Evolutionary conservation across 306 rosid species (phyloP).

Genomic region (Elaeagnus macrophylla): DNA sequence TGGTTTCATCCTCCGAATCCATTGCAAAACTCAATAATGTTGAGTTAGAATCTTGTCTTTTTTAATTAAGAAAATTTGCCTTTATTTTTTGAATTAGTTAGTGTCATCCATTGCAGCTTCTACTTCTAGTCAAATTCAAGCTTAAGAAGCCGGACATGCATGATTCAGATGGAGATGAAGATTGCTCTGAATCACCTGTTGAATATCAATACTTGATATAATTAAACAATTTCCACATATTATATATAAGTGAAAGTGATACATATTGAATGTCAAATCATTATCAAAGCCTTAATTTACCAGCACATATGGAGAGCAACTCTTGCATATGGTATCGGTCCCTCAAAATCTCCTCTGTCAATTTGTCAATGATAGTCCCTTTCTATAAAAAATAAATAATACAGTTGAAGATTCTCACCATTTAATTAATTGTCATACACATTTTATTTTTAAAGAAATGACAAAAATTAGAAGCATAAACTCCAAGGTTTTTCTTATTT

Average conservation of each 20-base stretch:
- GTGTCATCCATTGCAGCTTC: slow-evolving; percentile 27
- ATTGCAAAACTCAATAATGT: no score
- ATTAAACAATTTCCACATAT: no score
- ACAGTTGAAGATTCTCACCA: slow-evolving; percentile 6
- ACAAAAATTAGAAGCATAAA: background rate
- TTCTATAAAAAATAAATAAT: slow-evolving; percentile 37
- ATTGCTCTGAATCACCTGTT: slow-evolving; percentile 82
- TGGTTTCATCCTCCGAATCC: no score
- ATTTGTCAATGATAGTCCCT: slow-evolving; percentile 79
- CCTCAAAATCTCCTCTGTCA: slow-evolving; percentile 57
- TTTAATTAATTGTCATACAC: slow-evolving; percentile 12
- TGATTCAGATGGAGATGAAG: slow-evolving; percentile 26
- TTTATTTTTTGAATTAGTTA: slow-evolving; percentile 8
- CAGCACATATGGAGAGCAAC: slow-evolving; percentile 63
- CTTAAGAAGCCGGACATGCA: slow-evolving; percentile 16
- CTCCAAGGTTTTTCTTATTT: background rate
- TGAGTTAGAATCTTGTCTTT: slow-evolving; percentile 3
- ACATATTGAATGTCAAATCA: slow-evolving; percentile 11
- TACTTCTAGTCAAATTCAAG: slow-evolving; percentile 31
- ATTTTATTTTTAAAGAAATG: background rate
- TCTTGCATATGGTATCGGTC: slow-evolving; percentile 53
- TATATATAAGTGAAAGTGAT: background rate
- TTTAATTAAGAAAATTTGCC: background rate
- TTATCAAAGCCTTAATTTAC: slow-evolving; percentile 22
- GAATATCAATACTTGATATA: slow-evolving; percentile 48